These are phyloP conservation scores for Penicillium freii DNA, from an alignment of 2,329 filamentous ascomycete genomes.

Conservation along the genomic window DNA sequence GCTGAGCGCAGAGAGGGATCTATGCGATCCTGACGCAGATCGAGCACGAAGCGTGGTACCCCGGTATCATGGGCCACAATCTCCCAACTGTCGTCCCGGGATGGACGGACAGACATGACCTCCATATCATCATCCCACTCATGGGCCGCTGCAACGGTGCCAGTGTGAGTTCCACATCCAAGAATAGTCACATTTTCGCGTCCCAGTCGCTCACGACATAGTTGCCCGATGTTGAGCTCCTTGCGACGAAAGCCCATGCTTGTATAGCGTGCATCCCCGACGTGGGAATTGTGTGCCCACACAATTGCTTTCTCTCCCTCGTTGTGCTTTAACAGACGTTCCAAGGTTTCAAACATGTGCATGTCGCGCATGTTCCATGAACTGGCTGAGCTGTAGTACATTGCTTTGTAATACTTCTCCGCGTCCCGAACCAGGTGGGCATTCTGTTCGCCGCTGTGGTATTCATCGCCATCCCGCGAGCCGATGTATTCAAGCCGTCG, in stretches of 20 bases:
- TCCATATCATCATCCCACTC: constrained; percentile 54
- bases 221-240: constrained; percentile 54
- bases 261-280: constrained; percentile 55
- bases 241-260: constrained; percentile 47
- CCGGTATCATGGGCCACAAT: constrained; percentile 49
- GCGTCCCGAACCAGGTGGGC: constrained; percentile 51
- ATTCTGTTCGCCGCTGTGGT: constrained; percentile 52
- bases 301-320: constrained; percentile 48
- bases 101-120: constrained; percentile 50
- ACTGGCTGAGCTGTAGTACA: constrained; percentile 51
- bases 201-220: constrained; percentile 50
- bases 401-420: constrained; percentile 53
- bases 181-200: constrained; percentile 43
- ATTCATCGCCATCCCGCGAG: constrained; percentile 46
- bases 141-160: constrained; percentile 53
- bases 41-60: constrained; percentile 47
- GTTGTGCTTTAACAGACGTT: constrained; percentile 45
- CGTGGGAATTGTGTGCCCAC: constrained; percentile 56
- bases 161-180: constrained; percentile 52
- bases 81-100: constrained; percentile 51
- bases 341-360: constrained; percentile 53
- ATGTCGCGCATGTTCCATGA: constrained; percentile 54
- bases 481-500: constrained; percentile 44
- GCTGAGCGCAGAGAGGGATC: constrained; percentile 38
- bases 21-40: constrained; percentile 43